Conservation (phyloP, 805 yeast genomes). For the Kodamaea nitidulidarum region DNA sequence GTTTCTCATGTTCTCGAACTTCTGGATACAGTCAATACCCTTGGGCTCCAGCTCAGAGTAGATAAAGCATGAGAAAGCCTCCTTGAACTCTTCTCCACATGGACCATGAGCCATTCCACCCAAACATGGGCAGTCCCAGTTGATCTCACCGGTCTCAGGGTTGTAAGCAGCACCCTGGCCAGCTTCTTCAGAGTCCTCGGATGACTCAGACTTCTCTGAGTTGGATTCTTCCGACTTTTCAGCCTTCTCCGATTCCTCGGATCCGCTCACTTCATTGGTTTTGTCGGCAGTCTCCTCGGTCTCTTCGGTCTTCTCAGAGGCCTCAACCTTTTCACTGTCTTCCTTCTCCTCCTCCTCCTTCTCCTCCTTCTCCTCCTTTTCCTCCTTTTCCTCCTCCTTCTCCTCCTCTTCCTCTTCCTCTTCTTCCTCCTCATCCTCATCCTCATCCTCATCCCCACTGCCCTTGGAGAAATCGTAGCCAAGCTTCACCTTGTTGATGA, state of each 20-base stretch:
- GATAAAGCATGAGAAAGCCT: constrained; percentile 91
- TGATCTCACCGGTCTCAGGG: constrained; percentile 97
- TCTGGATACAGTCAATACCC: constrained; percentile 91
- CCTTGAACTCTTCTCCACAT: constrained; percentile 93
- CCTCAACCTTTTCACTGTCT: neutral
- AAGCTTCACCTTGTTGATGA: constrained; percentile 7
- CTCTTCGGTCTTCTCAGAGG: constrained; percentile 3
- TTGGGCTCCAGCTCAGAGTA: constrained; percentile 93
- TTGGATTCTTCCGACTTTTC: constrained; percentile 1
- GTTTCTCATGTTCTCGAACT: constrained; percentile 86
- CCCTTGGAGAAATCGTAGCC: constrained; percentile 2
- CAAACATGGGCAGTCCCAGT: constrained; percentile 99
- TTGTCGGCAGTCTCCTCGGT: neutral
- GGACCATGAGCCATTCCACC: constrained; percentile 99
- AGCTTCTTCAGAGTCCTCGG: constrained; percentile 11
- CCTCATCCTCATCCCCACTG: constrained; percentile 1
- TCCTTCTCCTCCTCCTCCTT: constrained; percentile 7
- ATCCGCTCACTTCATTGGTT: neutral
- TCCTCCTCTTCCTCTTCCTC: constrained; percentile 10
- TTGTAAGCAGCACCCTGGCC: constrained; percentile 69
- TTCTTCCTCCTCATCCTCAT: constrained; percentile 10
- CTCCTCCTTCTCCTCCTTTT: neutral
- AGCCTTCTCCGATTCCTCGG: neutral
- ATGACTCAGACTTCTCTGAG: neutral
- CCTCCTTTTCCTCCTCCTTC: constrained; percentile 4